Evolutionary conservation across 2,329 filamentous ascomycete species (phyloP).

Genomic region (Penicillium sp.): DNA sequence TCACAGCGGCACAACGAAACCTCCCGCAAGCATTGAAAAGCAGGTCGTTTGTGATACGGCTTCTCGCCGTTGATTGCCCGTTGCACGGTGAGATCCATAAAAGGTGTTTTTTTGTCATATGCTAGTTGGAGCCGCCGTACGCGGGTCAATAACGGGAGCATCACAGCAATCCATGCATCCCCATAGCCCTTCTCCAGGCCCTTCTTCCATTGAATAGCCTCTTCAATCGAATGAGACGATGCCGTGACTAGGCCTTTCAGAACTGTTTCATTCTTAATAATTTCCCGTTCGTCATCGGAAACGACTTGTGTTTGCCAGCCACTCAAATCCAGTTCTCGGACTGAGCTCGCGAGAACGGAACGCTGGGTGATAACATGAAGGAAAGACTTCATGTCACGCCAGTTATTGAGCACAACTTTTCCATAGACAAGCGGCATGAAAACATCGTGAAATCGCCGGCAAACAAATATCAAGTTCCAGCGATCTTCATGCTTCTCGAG

Average conservation of each 20-base stretch:
- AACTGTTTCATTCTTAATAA: background rate
- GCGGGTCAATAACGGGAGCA: conserved; percentile 26
- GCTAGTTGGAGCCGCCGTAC: conserved; percentile 20
- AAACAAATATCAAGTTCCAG: conserved; percentile 28
- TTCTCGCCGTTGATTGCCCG: conserved; percentile 19
- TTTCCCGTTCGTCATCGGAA: conserved; percentile 5
- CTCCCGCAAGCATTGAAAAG: conserved; percentile 19
- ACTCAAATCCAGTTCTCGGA: conserved; percentile 23
- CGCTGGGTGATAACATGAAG: conserved; percentile 19
- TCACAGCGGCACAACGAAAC: conserved; percentile 25
- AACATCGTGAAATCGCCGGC: conserved; percentile 26
- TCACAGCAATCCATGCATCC: conserved; percentile 30
- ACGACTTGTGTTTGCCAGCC: conserved; percentile 17
- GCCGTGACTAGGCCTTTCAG: conserved; percentile 7
- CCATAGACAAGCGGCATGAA: conserved; percentile 27
- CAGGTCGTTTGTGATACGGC: conserved; percentile 15
- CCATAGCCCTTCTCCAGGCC: conserved; percentile 20
- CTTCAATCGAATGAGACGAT: conserved; percentile 20
- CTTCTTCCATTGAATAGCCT: conserved; percentile 22
- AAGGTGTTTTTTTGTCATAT: conserved; percentile 20
- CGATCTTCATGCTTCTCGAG: conserved; percentile 26
- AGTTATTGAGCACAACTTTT: conserved; percentile 16
- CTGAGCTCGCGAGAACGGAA: conserved; percentile 24
- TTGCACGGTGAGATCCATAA: conserved; percentile 22
- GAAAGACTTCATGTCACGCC: conserved; percentile 21